Percentiles rank a stretch among this genome's conserved stretches.
Conservation (phyloP, 768 basidiomycete genomes). For the Russula olivacea region DNA sequence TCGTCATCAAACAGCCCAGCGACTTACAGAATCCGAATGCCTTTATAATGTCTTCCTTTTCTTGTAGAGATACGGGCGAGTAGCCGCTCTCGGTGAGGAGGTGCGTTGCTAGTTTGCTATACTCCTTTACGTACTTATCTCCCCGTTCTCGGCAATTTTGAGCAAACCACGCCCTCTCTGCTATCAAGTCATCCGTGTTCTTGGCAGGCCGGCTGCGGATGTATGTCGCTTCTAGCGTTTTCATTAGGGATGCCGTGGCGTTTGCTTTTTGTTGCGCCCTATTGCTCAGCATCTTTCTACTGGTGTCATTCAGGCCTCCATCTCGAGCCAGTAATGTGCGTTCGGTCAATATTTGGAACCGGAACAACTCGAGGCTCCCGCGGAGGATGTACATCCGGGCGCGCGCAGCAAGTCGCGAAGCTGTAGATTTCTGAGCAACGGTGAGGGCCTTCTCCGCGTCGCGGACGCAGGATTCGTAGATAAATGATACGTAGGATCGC, state of each 20-base stretch:
- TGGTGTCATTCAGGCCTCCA: not conserved
- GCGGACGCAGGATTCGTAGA: constrained; percentile 28
- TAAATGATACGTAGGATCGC: constrained; percentile 26
- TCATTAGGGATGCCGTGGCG: not conserved
- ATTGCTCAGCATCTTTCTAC: not conserved
- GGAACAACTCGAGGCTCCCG: constrained; percentile 29
- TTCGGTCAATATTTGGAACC: constrained; percentile 25
- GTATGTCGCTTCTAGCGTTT: constrained; percentile 19
- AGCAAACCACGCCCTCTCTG: constrained; percentile 29
- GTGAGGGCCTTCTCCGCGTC: constrained; percentile 28
- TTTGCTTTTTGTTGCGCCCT: not conserved
- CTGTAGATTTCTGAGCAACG: constrained; percentile 28
- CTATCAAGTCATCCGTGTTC: constrained; percentile 17
- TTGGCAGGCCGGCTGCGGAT: constrained; percentile 26
- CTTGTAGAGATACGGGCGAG: constrained; percentile 27
- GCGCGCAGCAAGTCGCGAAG: constrained; percentile 30
- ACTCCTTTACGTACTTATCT: constrained; percentile 26
- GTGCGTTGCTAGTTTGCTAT: constrained; percentile 23
- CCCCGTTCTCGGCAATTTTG: constrained; percentile 28
- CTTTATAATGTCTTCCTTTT: constrained; percentile 29
- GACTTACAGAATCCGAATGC: constrained; percentile 29
- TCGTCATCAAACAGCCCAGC: too few relatives aligned
- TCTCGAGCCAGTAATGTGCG: constrained; percentile 7
- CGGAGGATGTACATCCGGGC: constrained; percentile 26
- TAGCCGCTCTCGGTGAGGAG: constrained; percentile 25